Evolutionary conservation across 2,329 filamentous ascomycete genomes (phyloP).

Genomic region (Aureobasidium leucospermi): DNA sequence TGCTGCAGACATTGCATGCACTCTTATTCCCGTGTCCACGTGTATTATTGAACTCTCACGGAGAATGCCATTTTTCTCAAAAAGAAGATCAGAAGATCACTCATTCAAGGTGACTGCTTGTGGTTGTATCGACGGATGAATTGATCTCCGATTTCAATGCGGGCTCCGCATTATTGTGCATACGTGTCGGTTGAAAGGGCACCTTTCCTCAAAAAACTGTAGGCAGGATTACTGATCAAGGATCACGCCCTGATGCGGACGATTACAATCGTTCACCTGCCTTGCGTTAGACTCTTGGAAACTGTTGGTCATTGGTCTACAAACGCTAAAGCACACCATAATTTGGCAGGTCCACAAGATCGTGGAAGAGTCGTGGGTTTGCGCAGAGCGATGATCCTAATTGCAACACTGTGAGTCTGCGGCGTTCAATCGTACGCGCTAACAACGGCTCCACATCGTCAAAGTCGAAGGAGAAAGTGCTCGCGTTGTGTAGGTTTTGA

Average conservation of each 20-base stretch:
- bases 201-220: too few species aligned
- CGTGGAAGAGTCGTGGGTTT: background rate
- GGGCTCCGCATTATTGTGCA: background rate
- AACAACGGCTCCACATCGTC: conserved; percentile 2
- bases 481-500: background rate
- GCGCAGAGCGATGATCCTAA: background rate
- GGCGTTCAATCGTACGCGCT: conserved; percentile 1
- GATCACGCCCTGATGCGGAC: background rate
- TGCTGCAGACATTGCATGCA: background rate
- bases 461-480: background rate
- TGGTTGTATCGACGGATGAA: background rate
- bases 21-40: background rate
- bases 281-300: too few species aligned
- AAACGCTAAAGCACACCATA: background rate
- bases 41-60: background rate
- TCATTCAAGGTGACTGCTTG: background rate
- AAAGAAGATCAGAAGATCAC: background rate
- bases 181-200: background rate
- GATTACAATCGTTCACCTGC: too few species aligned
- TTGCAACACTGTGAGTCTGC: background rate
- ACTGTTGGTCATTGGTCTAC: too few species aligned
- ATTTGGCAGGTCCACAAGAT: background rate
- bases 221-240: background rate
- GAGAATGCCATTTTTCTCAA: background rate
- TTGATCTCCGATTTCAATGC: background rate